These are phyloP conservation scores for Backusella tarrabulga DNA, from an alignment of 192 early-diverging fungal genomes.

Conservation along the genomic window DNA sequence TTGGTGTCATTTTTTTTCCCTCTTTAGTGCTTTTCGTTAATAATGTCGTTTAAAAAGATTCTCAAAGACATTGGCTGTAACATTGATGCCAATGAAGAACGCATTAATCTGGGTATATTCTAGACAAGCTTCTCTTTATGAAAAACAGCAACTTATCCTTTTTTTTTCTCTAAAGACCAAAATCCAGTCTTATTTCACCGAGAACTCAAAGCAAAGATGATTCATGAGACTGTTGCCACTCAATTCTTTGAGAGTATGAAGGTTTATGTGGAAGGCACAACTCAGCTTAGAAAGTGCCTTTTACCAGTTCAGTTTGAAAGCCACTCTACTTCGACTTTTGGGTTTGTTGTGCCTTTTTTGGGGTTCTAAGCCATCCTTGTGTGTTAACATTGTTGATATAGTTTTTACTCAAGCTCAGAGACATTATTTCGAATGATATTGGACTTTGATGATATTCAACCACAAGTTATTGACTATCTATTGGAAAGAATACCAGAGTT, in stretches of 20 bases:
- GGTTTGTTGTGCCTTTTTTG: neutral
- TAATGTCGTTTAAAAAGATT: neutral
- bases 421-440: constrained; percentile 62
- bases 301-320: constrained; percentile 13
- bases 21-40: neutral
- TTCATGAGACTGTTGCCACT: neutral
- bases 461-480: constrained; percentile 47
- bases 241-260: constrained; percentile 21
- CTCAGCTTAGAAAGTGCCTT: constrained; percentile 20
- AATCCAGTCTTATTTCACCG: constrained; percentile 18
- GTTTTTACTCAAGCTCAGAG: constrained; percentile 31
- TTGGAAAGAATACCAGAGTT: constrained; percentile 65
- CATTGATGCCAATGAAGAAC: neutral
- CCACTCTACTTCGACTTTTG: neutral
- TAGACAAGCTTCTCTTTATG: too few species aligned
- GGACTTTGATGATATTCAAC: constrained; percentile 58
- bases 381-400: neutral
- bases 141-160: too few species aligned
- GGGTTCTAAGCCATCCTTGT: too few species aligned
- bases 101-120: neutral
- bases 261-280: neutral
- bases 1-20: neutral
- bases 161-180: neutral
- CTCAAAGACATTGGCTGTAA: constrained; percentile 8
- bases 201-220: constrained; percentile 8